A percentile compares a stretch with the other conserved stretches of the same genome.
phyloP scores from a whole-genome alignment of 1,284 basidiomycete species.

The Malassezia cuniculi region DNA sequence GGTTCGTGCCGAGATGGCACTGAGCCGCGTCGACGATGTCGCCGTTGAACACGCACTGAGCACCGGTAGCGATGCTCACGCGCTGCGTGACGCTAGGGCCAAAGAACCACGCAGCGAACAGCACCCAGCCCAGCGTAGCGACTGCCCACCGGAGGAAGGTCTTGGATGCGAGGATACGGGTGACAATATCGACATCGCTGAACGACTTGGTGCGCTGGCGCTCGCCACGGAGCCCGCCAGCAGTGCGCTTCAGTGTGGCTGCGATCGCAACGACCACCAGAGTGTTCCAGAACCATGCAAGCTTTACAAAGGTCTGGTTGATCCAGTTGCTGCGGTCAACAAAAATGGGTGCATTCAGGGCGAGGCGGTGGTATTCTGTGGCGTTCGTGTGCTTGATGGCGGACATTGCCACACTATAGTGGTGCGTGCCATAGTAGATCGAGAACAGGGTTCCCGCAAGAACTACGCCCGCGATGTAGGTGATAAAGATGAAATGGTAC shows the following conservation, averaged over 20 bases:
- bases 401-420: conserved; percentile 2
- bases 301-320: conserved; percentile 78
- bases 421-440: not conserved
- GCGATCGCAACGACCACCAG: conserved; percentile 18
- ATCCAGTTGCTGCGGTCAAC: conserved; percentile 60
- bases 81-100: conserved; percentile 71
- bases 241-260: conserved; percentile 4
- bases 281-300: conserved; percentile 76
- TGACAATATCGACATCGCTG: no score
- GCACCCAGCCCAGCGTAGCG: conserved; percentile 18
- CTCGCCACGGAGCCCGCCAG: conserved; percentile 7
- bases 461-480: conserved; percentile 1
- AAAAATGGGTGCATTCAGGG: not conserved
- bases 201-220: not conserved
- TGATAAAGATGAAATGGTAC: conserved; percentile 6
- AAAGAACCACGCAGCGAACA: conserved; percentile 70
- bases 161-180: conserved; percentile 1
- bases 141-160: conserved; percentile 12
- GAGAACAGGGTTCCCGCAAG: conserved; percentile 2
- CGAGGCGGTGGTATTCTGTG: conserved; percentile 4
- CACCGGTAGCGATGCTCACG: conserved; percentile 62
- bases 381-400: conserved; percentile 1
- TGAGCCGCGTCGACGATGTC: conserved; percentile 17
- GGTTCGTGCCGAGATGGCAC: conserved; percentile 38
- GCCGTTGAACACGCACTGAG: conserved; percentile 55